Evolutionary conservation across 495 filamentous ascomycete species (phyloP), one percentile per base, ranked within the genome.

Genomic region (Oleoguttula mirabilis): DNA sequence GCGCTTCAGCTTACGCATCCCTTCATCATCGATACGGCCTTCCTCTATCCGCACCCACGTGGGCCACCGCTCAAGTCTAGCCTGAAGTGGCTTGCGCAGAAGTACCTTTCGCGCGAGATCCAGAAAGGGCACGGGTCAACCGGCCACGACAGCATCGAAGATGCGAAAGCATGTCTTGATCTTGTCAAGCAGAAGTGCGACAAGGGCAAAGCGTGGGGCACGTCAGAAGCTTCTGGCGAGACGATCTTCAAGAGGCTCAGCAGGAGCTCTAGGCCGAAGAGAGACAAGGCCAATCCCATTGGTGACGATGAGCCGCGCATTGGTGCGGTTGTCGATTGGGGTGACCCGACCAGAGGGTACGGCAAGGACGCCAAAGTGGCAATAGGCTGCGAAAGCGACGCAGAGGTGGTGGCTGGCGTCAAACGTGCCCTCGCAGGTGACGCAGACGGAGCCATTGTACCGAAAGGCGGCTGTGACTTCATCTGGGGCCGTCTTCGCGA

Each of bases 131-230:
- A 76, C 41, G 67, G 67, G 21, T 66, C 62, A 1, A 71, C 64
- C 14, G 90, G 90, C 7, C 90, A 98, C 55, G 78, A 95, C 67
- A 85, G 82, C 21, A 71, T 94, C 52, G 92, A 98, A 63, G 90
- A 98, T 57, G 84, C 90, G 11, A 75, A 69, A 32, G 85, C 90
- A 2, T 88, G 83, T 42, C 73, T 98, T 12, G 92, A 98, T 50
- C 76, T 98, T 1, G 76, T 94, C 8, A 94, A 88, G 56, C 76
- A 83, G 58, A 98, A 98, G 59, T 94, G 92, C 57, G 86, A 95
- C 54, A 85, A 82, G 53, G 90, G 92, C 30, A 77, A 77, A 35
- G 61, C 63, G 23, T 98, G 87, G 79, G 90, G 84, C 7, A 80
- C 77, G 0, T 72, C 69, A 37, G 86, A 88, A 17, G 65, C 71